Evolutionary conservation across 768 basidiomycete genomes (phyloP).

Genomic region (Psilocybe tampanensis): DNA sequence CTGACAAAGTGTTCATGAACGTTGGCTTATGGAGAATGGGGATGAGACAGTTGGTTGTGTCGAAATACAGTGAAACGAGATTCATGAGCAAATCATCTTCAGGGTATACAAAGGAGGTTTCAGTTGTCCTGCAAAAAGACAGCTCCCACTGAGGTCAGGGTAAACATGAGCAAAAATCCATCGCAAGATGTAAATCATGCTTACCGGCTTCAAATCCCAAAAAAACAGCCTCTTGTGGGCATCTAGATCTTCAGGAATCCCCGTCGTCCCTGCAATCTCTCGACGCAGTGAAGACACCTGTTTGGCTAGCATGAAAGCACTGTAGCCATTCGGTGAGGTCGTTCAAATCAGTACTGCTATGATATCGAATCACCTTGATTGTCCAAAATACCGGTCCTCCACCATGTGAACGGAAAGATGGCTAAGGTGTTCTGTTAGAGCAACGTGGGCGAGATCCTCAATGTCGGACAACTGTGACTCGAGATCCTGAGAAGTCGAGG

Average conservation of each 20-base stretch:
- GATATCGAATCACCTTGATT: slow-evolving; percentile 28
- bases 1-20: slow-evolving; percentile 52
- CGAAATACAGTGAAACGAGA: slow-evolving; percentile 65
- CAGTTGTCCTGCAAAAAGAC: slow-evolving; percentile 19
- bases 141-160: slow-evolving; percentile 52
- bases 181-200: not conserved
- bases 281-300: slow-evolving; percentile 45
- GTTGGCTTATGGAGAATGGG: slow-evolving; percentile 72
- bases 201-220: slow-evolving; percentile 31
- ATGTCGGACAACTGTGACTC: slow-evolving; percentile 20
- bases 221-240: slow-evolving; percentile 26
- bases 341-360: not conserved
- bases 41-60: slow-evolving; percentile 44
- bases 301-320: slow-evolving; percentile 43
- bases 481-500: slow-evolving; percentile 12
- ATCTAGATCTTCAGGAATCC: slow-evolving; percentile 7
- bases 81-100: slow-evolving; percentile 45
- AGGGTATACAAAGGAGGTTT: slow-evolving; percentile 45
- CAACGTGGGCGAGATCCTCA: slow-evolving; percentile 34
- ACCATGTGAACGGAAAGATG: slow-evolving; percentile 29
- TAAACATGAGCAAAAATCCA: not conserved
- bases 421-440: slow-evolving; percentile 32
- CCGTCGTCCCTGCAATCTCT: slow-evolving; percentile 30
- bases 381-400: slow-evolving; percentile 43
- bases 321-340: slow-evolving; percentile 15